phyloP scores from a whole-genome alignment of 371 early-diverging fungal genomes.

The Syncephalis plumigaleata region DNA sequence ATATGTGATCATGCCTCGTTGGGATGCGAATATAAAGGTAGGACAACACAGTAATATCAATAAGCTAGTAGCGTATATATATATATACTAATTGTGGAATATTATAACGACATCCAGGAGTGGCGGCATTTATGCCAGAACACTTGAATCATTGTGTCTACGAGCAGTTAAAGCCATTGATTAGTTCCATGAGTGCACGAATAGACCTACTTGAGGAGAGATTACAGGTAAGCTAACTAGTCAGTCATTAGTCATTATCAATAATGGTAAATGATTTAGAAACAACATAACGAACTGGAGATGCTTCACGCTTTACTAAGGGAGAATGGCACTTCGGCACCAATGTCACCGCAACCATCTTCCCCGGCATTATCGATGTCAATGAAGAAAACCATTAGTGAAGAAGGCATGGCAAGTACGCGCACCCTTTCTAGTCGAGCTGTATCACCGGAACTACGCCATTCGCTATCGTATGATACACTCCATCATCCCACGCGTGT shows the following conservation, averaged over 20 bases:
- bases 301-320: neutral
- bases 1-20: slow-evolving; percentile 18
- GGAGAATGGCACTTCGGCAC: neutral
- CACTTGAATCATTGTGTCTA: slow-evolving; percentile 27
- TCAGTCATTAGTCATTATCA: neutral
- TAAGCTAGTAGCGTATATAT: slow-evolving; percentile 6
- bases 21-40: slow-evolving; percentile 33
- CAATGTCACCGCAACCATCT: neutral
- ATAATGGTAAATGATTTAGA: neutral
- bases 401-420: neutral
- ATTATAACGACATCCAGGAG: slow-evolving; percentile 10
- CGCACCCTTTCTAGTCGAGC: neutral
- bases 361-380: slow-evolving; percentile 3
- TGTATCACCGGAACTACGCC: neutral
- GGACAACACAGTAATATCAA: neutral
- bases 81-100: slow-evolving; percentile 6
- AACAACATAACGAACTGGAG: neutral
- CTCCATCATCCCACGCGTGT: neutral
- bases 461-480: neutral
- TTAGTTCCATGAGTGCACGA: slow-evolving; percentile 19
- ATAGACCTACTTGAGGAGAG: slow-evolving; percentile 17
- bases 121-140: slow-evolving; percentile 13
- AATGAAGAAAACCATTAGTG: slow-evolving; percentile 9
- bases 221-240: slow-evolving; percentile 7
- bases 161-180: slow-evolving; percentile 27